A percentile compares a stretch with the other conserved stretches of the same genome.
Evolutionary conservation across 83 land plant genomes (phyloP).

Genomic region (Picea abies): DNA sequence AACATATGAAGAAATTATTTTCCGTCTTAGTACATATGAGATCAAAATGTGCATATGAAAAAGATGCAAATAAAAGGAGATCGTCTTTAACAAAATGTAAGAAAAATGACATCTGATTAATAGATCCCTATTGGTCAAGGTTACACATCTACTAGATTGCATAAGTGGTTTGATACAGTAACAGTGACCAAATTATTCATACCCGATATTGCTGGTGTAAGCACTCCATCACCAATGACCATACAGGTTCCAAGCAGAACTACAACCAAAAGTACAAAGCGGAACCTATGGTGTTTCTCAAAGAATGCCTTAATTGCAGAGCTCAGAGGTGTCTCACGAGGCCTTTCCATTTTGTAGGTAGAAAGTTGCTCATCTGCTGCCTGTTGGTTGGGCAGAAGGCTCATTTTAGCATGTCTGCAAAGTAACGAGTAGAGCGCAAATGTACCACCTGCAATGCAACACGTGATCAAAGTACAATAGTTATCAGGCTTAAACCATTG

Average conservation of each 20-base stretch:
- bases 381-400: conserved; percentile 69
- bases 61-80: not conserved
- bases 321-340: conserved; percentile 24
- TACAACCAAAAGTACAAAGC: conserved; percentile 33
- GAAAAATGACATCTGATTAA: not conserved
- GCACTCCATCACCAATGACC: conserved; percentile 83
- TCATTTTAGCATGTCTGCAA: conserved; percentile 72
- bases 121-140: not conserved
- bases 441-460: conserved; percentile 55
- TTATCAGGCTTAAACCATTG: not conserved
- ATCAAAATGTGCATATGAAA: not conserved
- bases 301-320: conserved; percentile 35
- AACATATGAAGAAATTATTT: not conserved
- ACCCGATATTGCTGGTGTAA: conserved; percentile 91
- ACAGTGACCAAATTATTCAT: not conserved
- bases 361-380: conserved; percentile 64
- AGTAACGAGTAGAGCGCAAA: conserved; percentile 83
- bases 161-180: not conserved
- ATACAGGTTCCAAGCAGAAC: conserved; percentile 70
- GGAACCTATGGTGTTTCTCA: conserved; percentile 33
- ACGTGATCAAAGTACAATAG: not conserved
- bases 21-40: not conserved
- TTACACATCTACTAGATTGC: not conserved
- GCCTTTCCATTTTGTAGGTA: conserved; percentile 41
- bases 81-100: not conserved